phyloP scores from a whole-genome alignment of 2,329 filamentous ascomycete genomes.

The Dothistroma septosporum region DNA sequence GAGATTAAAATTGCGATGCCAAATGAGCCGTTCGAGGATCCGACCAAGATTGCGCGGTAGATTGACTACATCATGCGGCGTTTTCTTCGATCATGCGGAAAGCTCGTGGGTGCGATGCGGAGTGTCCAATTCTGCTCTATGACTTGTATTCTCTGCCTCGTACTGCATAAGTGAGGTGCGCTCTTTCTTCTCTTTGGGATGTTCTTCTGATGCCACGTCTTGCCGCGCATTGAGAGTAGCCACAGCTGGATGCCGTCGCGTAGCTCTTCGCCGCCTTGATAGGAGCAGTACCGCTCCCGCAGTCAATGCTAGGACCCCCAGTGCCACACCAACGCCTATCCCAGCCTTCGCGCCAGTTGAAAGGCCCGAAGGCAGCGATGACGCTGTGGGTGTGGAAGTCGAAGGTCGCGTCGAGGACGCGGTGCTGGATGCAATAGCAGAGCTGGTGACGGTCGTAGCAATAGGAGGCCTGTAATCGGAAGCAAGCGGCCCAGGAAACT shows the following conservation, averaged over 20 bases:
- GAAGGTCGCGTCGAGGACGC: too few species aligned
- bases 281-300: too few species aligned
- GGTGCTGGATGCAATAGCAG: background rate
- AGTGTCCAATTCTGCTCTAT: background rate
- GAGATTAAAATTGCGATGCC: background rate
- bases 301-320: too few species aligned
- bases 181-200: background rate
- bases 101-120: background rate
- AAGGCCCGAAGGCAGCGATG: too few species aligned
- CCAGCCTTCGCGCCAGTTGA: too few species aligned
- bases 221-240: background rate
- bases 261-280: too few species aligned
- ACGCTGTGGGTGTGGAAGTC: too few species aligned
- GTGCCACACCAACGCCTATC: too few species aligned
- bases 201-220: background rate
- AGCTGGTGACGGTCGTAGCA: background rate
- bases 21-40: constrained; percentile 1
- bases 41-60: constrained; percentile 1
- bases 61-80: background rate
- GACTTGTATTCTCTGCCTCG: background rate
- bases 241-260: too few species aligned
- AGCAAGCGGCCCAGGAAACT: background rate
- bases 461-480: background rate
- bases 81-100: background rate
- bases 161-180: background rate